These are phyloP conservation scores for Chenopodium formosanum DNA, from an alignment of 148 eudicot species.

Conservation along the genomic window DNA sequence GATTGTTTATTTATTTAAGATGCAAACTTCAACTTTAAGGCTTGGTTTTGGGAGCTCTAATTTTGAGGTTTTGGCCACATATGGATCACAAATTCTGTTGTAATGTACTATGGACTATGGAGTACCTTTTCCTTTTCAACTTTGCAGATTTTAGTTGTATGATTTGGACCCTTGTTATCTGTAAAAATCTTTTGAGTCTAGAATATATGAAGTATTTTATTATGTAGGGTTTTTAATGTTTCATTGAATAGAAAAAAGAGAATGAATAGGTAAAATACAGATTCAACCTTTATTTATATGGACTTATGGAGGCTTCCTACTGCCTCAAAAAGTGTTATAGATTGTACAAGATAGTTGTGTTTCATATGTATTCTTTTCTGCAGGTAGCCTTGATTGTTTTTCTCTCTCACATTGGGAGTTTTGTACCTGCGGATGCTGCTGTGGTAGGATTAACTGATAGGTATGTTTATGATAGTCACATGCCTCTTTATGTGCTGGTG, in stretches of 20 bases:
- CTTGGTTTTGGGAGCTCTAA: neutral
- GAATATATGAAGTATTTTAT: neutral
- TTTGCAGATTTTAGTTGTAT: neutral
- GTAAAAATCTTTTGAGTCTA: neutral
- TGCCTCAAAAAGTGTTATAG: neutral
- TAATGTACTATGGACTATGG: no score
- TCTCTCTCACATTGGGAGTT: constrained; percentile 96
- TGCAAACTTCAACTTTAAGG: neutral
- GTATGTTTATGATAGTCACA: constrained; percentile 32
- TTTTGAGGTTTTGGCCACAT: neutral
- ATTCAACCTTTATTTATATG: neutral
- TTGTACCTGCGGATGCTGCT: constrained; percentile 97
- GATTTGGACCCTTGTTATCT: neutral
- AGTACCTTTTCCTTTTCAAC: neutral
- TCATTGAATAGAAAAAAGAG: neutral
- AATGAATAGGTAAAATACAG: neutral
- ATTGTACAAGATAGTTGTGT: neutral
- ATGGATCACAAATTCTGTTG: neutral
- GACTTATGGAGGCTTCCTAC: neutral
- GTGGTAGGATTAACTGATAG: constrained; percentile 95
- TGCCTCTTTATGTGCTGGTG: neutral
- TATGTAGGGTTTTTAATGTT: neutral
- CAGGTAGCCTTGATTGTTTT: constrained; percentile 97
- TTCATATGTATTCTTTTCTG: constrained; percentile 21
- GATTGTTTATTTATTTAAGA: neutral